Percentiles rank a stretch among this genome's conserved stretches.
Evolutionary conservation across 257 asterid species (phyloP).

Genomic region (Echites panduratus): DNA sequence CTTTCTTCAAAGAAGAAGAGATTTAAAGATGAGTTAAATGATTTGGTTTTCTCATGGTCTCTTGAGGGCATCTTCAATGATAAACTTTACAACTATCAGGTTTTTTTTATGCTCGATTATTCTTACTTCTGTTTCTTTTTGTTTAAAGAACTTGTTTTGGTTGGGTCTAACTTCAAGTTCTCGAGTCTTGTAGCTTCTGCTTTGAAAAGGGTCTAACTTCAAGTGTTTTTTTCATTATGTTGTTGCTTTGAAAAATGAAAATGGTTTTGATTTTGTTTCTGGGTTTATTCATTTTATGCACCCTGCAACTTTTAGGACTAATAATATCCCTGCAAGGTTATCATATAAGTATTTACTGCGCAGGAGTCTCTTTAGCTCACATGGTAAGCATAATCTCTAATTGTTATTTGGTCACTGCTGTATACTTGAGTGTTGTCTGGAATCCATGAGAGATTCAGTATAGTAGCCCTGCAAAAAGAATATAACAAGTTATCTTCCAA

Average conservation of each 20-base stretch:
- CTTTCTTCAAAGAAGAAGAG: not conserved
- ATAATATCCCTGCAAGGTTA: not conserved
- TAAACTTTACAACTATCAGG: conserved; percentile 41
- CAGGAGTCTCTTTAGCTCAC: not conserved
- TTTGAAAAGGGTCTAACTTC: too few relatives aligned
- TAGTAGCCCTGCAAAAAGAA: not conserved
- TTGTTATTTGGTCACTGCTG: not conserved
- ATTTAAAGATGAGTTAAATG: conserved; percentile 13
- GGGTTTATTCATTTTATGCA: too few relatives aligned
- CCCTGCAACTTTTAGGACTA: not conserved
- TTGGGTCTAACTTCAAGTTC: too few relatives aligned
- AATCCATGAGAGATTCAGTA: not conserved
- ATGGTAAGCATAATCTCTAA: not conserved
- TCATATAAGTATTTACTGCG: not conserved
- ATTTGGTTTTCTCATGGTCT: conserved; percentile 45
- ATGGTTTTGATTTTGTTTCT: too few relatives aligned
- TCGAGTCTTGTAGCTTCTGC: not conserved
- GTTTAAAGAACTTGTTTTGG: not conserved
- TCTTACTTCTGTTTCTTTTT: not conserved
- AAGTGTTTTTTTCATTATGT: too few relatives aligned
- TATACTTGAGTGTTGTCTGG: not conserved
- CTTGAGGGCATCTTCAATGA: conserved; percentile 30
- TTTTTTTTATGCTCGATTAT: not conserved
- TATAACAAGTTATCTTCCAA: not conserved
- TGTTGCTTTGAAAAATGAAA: not conserved